phyloP scores from a whole-genome alignment of 805 yeast species.

The Nakazawaea laoshanensis region DNA sequence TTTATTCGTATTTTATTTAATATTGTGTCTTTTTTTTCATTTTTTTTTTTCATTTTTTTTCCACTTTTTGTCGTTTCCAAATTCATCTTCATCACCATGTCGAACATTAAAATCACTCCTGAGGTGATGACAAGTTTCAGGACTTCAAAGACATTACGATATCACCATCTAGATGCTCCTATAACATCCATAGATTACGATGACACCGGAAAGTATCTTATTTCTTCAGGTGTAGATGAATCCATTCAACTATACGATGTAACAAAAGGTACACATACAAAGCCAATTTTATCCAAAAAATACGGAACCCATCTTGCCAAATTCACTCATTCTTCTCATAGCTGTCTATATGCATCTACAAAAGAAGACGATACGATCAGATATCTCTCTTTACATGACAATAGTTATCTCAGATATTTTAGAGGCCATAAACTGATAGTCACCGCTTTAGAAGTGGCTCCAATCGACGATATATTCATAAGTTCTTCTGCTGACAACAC shows the following conservation, averaged over 20 bases:
- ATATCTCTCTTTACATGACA: slow-evolving; percentile 67
- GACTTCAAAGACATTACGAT: slow-evolving; percentile 30
- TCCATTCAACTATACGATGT: slow-evolving; percentile 77
- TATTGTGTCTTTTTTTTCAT: too few relatives aligned
- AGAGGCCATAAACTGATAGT: slow-evolving; percentile 81
- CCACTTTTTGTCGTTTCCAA: too few relatives aligned
- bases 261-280: slow-evolving; percentile 55
- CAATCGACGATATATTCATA: slow-evolving; percentile 53
- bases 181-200: slow-evolving; percentile 73
- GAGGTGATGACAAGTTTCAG: slow-evolving; percentile 14
- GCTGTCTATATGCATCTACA: slow-evolving; percentile 74
- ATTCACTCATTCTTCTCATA: slow-evolving; percentile 67
- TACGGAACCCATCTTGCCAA: slow-evolving; percentile 86
- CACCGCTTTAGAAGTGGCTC: slow-evolving; percentile 62
- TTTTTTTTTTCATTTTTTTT: too few relatives aligned
- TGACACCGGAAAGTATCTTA: slow-evolving; percentile 68
- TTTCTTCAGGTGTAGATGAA: slow-evolving; percentile 76
- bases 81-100: slow-evolving; percentile 2
- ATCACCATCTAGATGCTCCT: slow-evolving; percentile 38
- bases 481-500: slow-evolving; percentile 72
- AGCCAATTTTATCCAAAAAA: slow-evolving; percentile 73
- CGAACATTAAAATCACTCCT: slow-evolving; percentile 12
- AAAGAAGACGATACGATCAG: slow-evolving; percentile 69
- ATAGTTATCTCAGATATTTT: slow-evolving; percentile 77
- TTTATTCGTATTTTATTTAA: neutral